Conservation (phyloP, 202 grass and related monocot genomes). For the Panicum virgatum region DNA sequence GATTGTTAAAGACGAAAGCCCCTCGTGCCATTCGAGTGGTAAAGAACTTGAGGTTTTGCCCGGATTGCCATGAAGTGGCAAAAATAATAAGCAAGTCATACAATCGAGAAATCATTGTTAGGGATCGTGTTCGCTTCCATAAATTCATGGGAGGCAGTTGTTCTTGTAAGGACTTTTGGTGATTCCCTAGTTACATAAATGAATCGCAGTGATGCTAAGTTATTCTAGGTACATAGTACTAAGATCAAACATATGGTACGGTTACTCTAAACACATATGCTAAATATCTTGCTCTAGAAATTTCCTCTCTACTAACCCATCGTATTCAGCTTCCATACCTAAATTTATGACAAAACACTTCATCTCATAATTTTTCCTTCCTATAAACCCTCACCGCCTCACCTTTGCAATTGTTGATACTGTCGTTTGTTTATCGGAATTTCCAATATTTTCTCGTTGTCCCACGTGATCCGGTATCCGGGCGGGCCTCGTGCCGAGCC, state of each 20-base stretch:
- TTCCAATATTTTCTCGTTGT: neutral
- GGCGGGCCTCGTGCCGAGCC: no score
- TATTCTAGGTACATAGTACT: neutral
- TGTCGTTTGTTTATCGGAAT: neutral
- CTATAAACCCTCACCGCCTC: no score
- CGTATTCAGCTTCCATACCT: neutral
- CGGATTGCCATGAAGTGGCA: constrained; percentile 70
- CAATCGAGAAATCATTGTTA: constrained; percentile 62
- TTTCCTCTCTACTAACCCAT: neutral
- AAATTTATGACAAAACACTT: no score
- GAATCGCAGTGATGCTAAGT: neutral
- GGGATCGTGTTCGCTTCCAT: constrained; percentile 74
- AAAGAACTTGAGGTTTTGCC: constrained; percentile 77
- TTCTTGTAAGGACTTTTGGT: constrained; percentile 84
- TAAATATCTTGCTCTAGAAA: neutral
- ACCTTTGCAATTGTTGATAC: neutral
- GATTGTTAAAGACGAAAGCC: constrained; percentile 59
- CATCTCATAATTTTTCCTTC: no score
- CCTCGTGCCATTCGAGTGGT: constrained; percentile 60
- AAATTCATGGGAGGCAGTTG: constrained; percentile 54
- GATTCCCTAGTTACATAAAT: constrained; percentile 6
- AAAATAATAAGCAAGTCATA: constrained; percentile 73
- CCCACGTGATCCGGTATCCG: neutral
- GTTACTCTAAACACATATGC: neutral
- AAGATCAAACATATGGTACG: no score